Evolutionary conservation across 768 basidiomycete genomes (phyloP), one percentile per base, ranked within the genome.

Genomic region (Russula sp.): DNA sequence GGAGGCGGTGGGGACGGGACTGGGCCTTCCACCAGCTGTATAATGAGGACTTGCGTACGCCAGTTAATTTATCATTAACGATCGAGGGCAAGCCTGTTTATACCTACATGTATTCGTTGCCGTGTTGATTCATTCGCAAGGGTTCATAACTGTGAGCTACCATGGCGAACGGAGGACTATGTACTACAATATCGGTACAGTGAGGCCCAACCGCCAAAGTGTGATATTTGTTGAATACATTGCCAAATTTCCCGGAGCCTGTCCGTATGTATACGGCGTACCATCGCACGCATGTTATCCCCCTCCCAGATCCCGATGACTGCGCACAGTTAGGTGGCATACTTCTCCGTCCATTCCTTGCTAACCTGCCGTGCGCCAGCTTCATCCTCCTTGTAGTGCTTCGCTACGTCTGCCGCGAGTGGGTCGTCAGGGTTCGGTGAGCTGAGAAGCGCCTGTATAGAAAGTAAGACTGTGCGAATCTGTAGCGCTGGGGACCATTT

Each of bases 401-500:
- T 95, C 34, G 97, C 97, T 18, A 94, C 91, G 67, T 96, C 94
- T 44, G 94, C 92, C 39, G 94, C 94, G 32, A 96, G 83, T 5
- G 94, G 94, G 71, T 96, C 94, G 70, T 96, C 94, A 1, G 97
- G 97, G 76, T 99, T 99, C 2, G 97, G 97, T 1, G 97, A 88
- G 66, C 89, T 91, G 48, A 99, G 80, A 51, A 99, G 80, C n/a
- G 97, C 97, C 76, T 99, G 97, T 71, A 99, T 83, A 45, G 96
- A 98, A 55, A 99, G 83, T 61, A 99, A 80, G 55, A 99, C 97
- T 1, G 97, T 99, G 68, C 97, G 88, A 77, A 99, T 99, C 75
- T 99, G 97, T 18, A 99, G 81, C 0, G 97, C 97, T 20, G 97
- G 97, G 10, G 94, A 97, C 97, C 97, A 99, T 80, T 98, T 98